A percentile compares a stretch with the other conserved stretches of the same genome.
Conservation (phyloP, 345 rosid genomes). For the Xanthoceras sorbifolium region DNA sequence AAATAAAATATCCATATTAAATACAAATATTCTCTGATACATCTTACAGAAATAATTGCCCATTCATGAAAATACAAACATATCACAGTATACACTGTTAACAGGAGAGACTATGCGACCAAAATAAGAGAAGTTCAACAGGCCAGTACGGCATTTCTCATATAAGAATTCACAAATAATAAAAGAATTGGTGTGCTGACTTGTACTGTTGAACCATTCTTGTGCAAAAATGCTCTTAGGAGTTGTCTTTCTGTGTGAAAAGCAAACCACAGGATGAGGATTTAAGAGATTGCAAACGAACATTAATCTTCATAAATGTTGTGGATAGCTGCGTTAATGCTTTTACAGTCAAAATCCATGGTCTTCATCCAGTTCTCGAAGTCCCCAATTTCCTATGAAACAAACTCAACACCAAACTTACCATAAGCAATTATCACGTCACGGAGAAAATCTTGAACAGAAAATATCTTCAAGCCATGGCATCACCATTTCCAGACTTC, state of each 20-base stretch:
- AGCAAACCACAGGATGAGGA: not conserved
- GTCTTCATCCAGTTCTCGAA: conserved; percentile 97
- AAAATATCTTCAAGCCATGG: not conserved
- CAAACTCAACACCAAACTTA: not conserved
- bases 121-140: not conserved
- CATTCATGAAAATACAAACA: not conserved
- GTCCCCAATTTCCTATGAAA: conserved; percentile 80
- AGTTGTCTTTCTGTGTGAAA: not conserved
- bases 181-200: not conserved
- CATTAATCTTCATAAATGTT: conserved; percentile 59
- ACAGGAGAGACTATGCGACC: not conserved
- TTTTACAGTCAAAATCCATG: conserved; percentile 87
- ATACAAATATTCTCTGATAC: not conserved
- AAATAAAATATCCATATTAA: not conserved
- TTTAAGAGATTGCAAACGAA: not conserved
- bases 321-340: conserved; percentile 71
- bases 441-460: too few relatives aligned
- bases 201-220: not conserved
- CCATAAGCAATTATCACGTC: not conserved
- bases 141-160: not conserved
- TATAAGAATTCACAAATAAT: not conserved
- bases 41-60: not conserved
- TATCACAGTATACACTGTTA: not conserved
- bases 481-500: not conserved
- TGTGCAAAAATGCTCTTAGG: not conserved